These are phyloP conservation scores for Mycocalia duriaeana DNA, from an alignment of 1,284 basidiomycete genomes.

Conservation along the genomic window DNA sequence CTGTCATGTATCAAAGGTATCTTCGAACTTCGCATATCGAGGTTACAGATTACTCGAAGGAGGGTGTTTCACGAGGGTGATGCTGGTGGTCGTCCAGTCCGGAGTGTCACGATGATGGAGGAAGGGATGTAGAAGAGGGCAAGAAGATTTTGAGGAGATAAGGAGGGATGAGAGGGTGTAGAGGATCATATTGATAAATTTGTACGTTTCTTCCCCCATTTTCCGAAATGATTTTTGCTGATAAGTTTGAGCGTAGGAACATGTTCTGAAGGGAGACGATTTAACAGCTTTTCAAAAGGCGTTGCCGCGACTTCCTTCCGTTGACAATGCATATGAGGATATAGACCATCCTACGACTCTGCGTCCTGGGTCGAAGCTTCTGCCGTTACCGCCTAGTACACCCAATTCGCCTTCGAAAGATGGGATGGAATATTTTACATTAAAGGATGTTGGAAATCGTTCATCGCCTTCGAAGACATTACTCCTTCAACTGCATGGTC, in stretches of 20 bases:
- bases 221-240: too few species aligned
- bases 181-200: conserved; percentile 56
- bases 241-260: too few species aligned
- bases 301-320: conserved; percentile 53
- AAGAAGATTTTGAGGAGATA: conserved; percentile 63
- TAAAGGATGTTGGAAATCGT: background rate
- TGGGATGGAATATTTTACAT: background rate
- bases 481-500: conserved; percentile 1
- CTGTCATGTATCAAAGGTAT: conserved; percentile 46
- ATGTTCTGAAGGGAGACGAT: conserved; percentile 29
- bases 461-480: background rate
- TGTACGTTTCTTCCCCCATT: conserved; percentile 31
- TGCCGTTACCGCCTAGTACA: conserved; percentile 14
- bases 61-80: conserved; percentile 20
- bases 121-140: conserved; percentile 20
- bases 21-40: conserved; percentile 56
- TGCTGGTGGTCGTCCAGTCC: background rate
- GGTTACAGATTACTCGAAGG: conserved; percentile 47
- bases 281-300: conserved; percentile 32
- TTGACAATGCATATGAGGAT: conserved; percentile 41
- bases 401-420: conserved; percentile 9
- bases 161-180: conserved; percentile 57
- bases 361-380: conserved; percentile 14
- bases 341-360: conserved; percentile 23
- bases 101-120: conserved; percentile 2